These are phyloP conservation scores for Plenodomus lindquistii DNA, from an alignment of 2,329 filamentous ascomycete genomes.

Conservation along the genomic window DNA sequence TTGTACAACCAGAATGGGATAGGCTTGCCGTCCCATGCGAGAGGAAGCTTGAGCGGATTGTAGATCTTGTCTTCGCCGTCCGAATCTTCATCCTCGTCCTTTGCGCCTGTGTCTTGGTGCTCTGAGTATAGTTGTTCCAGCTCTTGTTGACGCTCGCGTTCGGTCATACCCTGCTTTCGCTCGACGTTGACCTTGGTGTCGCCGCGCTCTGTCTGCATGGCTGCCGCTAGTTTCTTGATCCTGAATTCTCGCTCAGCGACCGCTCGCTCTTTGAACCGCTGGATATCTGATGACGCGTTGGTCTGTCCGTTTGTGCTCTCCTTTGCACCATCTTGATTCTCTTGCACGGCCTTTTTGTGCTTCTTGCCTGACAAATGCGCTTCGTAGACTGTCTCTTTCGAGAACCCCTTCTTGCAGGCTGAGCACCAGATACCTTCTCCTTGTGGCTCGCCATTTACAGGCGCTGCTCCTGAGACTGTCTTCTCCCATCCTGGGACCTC, in stretches of 20 bases:
- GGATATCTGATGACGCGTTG: conserved; percentile 25
- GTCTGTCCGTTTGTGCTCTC: conserved; percentile 16
- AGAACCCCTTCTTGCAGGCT: conserved; percentile 93
- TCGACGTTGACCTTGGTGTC: conserved; percentile 95
- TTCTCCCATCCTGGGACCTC: conserved; percentile 79
- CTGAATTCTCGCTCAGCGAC: conserved; percentile 88
- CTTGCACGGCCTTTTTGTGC: conserved; percentile 75
- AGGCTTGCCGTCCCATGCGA: conserved; percentile 98
- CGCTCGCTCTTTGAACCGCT: conserved; percentile 76
- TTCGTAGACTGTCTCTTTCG: conserved; percentile 93
- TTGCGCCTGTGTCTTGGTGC: conserved; percentile 57
- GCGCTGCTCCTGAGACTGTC: conserved; percentile 42
- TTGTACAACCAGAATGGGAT: conserved; percentile 99
- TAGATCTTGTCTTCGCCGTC: conserved; percentile 82
- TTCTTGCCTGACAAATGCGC: conserved; percentile 89
- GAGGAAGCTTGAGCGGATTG: conserved; percentile 92
- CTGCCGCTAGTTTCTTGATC: conserved; percentile 75
- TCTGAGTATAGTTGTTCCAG: conserved; percentile 81
- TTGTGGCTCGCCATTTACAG: conserved; percentile 54
- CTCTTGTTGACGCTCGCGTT: conserved; percentile 91
- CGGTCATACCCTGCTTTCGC: conserved; percentile 95
- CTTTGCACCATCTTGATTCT: conserved; percentile 53
- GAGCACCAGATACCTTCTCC: conserved; percentile 81
- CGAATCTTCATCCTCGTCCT: conserved; percentile 68
- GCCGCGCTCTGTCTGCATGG: conserved; percentile 83